A percentile compares a stretch with the other conserved stretches of the same genome.
Conservation (phyloP, 192 early-diverging fungal genomes). For the Podila minutissima region DNA sequence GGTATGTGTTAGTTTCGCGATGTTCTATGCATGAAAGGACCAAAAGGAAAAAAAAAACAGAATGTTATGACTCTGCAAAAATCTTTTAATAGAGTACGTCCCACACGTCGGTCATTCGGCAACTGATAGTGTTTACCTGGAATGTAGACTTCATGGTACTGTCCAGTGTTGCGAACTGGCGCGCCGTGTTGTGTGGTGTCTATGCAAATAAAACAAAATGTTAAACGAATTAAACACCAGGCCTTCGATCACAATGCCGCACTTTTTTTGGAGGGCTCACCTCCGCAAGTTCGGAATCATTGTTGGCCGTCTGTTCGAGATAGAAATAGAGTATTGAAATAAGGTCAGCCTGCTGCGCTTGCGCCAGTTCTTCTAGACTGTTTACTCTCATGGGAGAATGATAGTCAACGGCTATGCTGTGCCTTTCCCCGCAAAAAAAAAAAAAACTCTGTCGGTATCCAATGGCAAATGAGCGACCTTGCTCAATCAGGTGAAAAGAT, state of each 20-base stretch:
- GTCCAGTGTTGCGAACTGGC: slow-evolving; percentile 35
- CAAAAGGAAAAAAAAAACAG: no score
- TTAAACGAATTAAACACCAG: background rate
- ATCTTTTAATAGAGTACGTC: no score
- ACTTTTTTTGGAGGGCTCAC: background rate
- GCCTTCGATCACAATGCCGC: background rate
- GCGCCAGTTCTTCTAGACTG: no score
- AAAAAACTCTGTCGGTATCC: no score
- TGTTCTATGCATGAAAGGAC: slow-evolving; percentile 12
- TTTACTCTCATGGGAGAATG: no score
- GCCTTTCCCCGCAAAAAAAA: no score
- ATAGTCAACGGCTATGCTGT: no score
- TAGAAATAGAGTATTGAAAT: background rate
- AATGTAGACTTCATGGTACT: slow-evolving; percentile 27
- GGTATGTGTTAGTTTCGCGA: slow-evolving; percentile 12
- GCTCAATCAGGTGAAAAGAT: no score
- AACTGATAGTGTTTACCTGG: slow-evolving; percentile 12
- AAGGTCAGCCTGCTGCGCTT: no score
- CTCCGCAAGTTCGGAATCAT: background rate
- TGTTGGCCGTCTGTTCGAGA: background rate
- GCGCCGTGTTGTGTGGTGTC: slow-evolving; percentile 26
- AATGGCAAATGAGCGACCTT: no score
- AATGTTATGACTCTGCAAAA: no score
- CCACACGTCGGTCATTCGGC: background rate
- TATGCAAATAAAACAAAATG: background rate